phyloP scores from a whole-genome alignment of 305 asterid genomes.

The Solanum chacoense region DNA sequence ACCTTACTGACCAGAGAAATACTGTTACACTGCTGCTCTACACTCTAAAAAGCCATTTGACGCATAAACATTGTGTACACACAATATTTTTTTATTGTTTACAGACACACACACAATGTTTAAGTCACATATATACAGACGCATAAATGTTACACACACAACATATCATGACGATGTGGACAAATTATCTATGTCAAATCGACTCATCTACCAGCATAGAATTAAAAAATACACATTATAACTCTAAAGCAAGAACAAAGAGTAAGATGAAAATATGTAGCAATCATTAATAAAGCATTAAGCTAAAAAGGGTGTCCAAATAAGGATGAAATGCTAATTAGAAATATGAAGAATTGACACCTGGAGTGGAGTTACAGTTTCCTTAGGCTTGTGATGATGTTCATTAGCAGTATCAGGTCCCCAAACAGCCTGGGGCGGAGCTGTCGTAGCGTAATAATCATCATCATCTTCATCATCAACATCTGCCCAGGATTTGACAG shows the following conservation, averaged over 20 bases:
- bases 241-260: neutral
- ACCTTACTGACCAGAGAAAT: neutral
- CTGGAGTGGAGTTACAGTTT: constrained; percentile 12
- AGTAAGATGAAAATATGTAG: neutral
- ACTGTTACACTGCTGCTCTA: neutral
- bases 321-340: neutral
- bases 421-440: constrained; percentile 82
- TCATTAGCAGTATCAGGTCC: constrained; percentile 20
- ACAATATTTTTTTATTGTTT: neutral
- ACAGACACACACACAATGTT: neutral
- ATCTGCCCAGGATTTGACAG: constrained; percentile 91
- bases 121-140: neutral
- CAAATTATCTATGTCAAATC: neutral
- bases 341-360: neutral
- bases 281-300: neutral
- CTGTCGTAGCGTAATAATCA: constrained; percentile 82
- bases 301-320: neutral
- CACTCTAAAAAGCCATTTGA: neutral
- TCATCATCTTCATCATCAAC: constrained; percentile 96
- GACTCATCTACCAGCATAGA: neutral
- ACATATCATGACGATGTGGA: neutral
- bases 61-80: neutral
- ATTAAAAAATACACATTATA: neutral
- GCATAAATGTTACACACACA: neutral
- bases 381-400: constrained; percentile 8